phyloP scores from a whole-genome alignment of 2,329 filamentous ascomycete genomes.

The Hypoxylon sp. region DNA sequence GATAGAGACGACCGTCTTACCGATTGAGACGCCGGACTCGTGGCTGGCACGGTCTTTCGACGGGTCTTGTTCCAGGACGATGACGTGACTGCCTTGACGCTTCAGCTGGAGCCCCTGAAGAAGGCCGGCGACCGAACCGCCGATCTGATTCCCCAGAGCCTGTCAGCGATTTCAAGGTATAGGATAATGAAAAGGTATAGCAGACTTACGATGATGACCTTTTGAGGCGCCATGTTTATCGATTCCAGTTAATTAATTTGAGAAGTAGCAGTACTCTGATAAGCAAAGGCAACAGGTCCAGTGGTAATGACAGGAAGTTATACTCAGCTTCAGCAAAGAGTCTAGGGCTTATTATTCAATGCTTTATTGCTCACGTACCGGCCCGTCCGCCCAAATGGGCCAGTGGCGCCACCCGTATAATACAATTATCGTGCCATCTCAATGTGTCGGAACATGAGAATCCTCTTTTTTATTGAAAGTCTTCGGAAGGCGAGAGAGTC shows the following conservation, averaged over 20 bases:
- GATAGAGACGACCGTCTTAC: conserved; percentile 13
- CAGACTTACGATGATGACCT: conserved; percentile 14
- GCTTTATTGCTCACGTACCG: not conserved
- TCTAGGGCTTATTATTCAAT: not conserved
- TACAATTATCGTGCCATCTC: conserved; percentile 8
- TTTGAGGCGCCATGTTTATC: conserved; percentile 10
- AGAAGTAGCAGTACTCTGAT: too few species aligned
- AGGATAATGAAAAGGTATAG: not conserved
- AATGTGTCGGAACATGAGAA: not conserved
- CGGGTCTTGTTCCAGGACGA: conserved; percentile 14
- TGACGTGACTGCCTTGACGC: conserved; percentile 14
- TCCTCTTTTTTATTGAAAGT: not conserved
- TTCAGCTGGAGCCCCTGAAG: conserved; percentile 14
- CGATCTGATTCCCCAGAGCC: not conserved
- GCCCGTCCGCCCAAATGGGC: not conserved
- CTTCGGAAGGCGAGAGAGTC: not conserved
- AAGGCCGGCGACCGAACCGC: conserved; percentile 14
- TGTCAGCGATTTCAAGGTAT: not conserved
- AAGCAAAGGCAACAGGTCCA: not conserved
- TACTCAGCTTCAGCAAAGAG: not conserved
- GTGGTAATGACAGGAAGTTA: not conserved
- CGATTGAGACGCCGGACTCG: conserved; percentile 16
- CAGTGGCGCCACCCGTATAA: not conserved
- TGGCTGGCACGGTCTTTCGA: conserved; percentile 13
- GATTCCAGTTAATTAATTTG: not conserved